Conservation (phyloP, 768 basidiomycete species). For the Lactifluus echinatus region DNA sequence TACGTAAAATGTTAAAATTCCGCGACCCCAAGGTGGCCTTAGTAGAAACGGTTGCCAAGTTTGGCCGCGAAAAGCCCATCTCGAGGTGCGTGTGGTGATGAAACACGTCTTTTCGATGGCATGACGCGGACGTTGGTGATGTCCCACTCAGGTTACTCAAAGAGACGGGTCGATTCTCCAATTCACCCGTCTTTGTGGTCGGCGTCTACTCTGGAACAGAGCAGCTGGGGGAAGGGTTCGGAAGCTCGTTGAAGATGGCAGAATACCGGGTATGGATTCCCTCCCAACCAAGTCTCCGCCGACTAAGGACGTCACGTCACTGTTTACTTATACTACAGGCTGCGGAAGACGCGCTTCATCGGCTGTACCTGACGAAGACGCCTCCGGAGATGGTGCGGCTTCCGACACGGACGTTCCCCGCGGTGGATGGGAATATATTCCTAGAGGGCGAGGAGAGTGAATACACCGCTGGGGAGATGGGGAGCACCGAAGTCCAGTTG, state of each 20-base stretch:
- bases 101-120: background rate
- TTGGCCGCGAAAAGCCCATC: conserved; percentile 53
- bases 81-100: conserved; percentile 45
- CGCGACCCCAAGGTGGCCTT: conserved; percentile 74
- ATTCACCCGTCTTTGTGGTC: conserved; percentile 91
- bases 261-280: conserved; percentile 62
- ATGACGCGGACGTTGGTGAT: too few relatives aligned
- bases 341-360: conserved; percentile 75
- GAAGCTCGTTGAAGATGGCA: conserved; percentile 88
- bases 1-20: conserved; percentile 73
- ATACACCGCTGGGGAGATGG: conserved; percentile 49
- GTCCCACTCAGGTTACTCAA: conserved; percentile 83
- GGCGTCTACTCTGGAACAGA: conserved; percentile 80
- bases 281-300: conserved; percentile 5
- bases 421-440: conserved; percentile 46
- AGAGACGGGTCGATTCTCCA: conserved; percentile 87
- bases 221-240: conserved; percentile 92
- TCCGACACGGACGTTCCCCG: conserved; percentile 67
- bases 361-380: conserved; percentile 73
- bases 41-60: conserved; percentile 61
- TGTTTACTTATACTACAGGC: conserved; percentile 46
- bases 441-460: conserved; percentile 34
- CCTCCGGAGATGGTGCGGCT: conserved; percentile 60
- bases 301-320: conserved; percentile 4
- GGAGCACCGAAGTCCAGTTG: conserved; percentile 57